Conservation (phyloP, 2,329 filamentous ascomycete genomes). For the Ophiostoma perfectum region DNA sequence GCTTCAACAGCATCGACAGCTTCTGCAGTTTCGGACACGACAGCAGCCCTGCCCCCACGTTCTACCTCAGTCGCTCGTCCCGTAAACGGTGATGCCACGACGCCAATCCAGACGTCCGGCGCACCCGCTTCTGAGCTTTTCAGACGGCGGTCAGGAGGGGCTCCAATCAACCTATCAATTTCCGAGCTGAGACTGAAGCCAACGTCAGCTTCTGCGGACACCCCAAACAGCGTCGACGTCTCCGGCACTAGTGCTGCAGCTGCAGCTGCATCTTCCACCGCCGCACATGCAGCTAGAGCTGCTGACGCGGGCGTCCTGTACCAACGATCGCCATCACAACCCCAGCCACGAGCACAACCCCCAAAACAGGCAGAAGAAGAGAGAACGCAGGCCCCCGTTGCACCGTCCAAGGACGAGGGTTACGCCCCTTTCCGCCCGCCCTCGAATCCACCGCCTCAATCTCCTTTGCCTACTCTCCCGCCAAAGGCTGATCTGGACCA, state of each 20-base stretch:
- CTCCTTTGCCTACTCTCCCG: not conserved
- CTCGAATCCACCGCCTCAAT: not conserved
- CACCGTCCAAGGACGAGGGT: not conserved
- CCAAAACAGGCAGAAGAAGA: not conserved
- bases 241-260: not conserved
- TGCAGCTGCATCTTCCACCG: slow-evolving; percentile 22
- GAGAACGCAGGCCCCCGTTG: not conserved
- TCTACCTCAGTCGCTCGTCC: not conserved
- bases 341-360: slow-evolving; percentile 7
- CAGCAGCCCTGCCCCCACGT: not conserved
- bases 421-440: not conserved
- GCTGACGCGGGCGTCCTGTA: not conserved
- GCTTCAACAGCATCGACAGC: not conserved
- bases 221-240: not conserved
- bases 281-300: slow-evolving; percentile 18
- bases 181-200: slow-evolving; percentile 44
- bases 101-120: not conserved
- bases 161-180: slow-evolving; percentile 43
- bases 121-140: not conserved
- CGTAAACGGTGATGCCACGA: not conserved
- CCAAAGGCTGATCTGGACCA: not conserved
- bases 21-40: not conserved
- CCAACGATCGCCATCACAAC: slow-evolving; percentile 10
- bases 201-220: slow-evolving; percentile 30
- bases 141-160: slow-evolving; percentile 46